phyloP scores from a whole-genome alignment of 2,329 filamentous ascomycete species.

The Uncinocarpus reesii region DNA sequence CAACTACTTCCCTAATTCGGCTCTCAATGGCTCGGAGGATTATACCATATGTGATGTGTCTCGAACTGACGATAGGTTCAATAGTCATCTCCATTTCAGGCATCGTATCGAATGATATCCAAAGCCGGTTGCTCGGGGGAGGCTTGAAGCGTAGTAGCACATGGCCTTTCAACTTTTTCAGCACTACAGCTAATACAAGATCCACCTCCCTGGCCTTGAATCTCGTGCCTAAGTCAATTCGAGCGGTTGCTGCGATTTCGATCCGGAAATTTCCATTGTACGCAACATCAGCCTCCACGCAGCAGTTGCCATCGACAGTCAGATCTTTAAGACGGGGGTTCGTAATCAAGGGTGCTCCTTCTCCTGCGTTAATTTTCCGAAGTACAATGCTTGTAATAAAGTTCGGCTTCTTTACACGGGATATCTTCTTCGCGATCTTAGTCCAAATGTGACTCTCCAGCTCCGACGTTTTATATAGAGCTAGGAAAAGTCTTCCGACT shows the following conservation, averaged over 20 bases:
- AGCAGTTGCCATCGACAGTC: constrained; percentile 81
- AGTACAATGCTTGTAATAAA: constrained; percentile 82
- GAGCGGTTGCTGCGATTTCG: constrained; percentile 83
- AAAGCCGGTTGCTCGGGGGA: constrained; percentile 88
- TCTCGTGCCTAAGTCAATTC: constrained; percentile 75
- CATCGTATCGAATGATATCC: constrained; percentile 89
- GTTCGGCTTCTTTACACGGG: constrained; percentile 79
- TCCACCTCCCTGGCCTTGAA: constrained; percentile 89
- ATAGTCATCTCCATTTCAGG: constrained; percentile 91
- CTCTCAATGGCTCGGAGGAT: constrained; percentile 91
- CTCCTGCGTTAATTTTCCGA: constrained; percentile 72
- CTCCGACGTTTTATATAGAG: constrained; percentile 72
- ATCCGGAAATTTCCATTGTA: constrained; percentile 84
- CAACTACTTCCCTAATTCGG: constrained; percentile 84
- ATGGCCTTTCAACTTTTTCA: constrained; percentile 79
- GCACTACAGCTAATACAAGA: constrained; percentile 70
- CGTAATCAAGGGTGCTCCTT: constrained; percentile 76
- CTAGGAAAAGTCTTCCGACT: constrained; percentile 77
- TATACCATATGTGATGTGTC: constrained; percentile 88
- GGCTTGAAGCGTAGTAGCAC: constrained; percentile 80
- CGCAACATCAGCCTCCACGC: constrained; percentile 73
- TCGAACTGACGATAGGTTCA: constrained; percentile 86
- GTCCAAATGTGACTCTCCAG: constrained; percentile 67
- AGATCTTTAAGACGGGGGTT: constrained; percentile 80
- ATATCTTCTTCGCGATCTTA: constrained; percentile 93